phyloP scores from a whole-genome alignment of 169 alveolate genomes.

The Plasmodium berghei region DNA sequence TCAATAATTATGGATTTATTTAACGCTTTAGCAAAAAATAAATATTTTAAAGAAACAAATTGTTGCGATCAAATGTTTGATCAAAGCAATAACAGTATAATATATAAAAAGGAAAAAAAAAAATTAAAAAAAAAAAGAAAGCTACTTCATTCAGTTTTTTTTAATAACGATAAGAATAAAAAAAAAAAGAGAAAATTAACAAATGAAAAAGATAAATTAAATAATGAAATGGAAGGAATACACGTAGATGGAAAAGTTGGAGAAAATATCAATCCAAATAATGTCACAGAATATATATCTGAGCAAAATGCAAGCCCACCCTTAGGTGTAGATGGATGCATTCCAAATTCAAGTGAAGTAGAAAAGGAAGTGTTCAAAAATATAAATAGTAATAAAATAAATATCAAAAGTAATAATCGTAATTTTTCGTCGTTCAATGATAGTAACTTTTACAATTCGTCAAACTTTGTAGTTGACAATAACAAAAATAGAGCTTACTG shows the following conservation, averaged over 20 bases:
- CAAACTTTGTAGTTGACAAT: constrained; percentile 10
- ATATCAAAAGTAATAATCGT: background rate
- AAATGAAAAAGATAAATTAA: background rate
- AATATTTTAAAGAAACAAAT: constrained; percentile 54
- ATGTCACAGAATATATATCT: background rate
- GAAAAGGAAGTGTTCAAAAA: background rate
- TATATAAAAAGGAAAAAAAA: constrained; percentile 36
- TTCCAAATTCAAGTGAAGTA: background rate
- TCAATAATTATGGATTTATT: constrained; percentile 28
- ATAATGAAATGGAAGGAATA: background rate
- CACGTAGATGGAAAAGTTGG: background rate
- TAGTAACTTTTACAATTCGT: background rate
- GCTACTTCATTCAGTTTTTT: background rate
- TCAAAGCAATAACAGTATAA: constrained; percentile 1
- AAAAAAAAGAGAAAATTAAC: constrained; percentile 27
- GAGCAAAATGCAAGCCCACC: background rate
- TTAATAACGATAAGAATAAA: constrained; percentile 4
- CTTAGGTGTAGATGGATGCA: background rate
- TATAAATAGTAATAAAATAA: background rate
- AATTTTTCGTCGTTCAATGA: background rate
- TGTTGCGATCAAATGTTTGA: constrained; percentile 22
- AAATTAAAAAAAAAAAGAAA: constrained; percentile 14
- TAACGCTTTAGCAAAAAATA: constrained; percentile 33
- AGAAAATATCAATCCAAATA: background rate
- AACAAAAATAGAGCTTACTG: constrained; percentile 33